Evolutionary conservation across 805 yeast genomes (phyloP).

Genomic region (Candida broadrunensis): DNA sequence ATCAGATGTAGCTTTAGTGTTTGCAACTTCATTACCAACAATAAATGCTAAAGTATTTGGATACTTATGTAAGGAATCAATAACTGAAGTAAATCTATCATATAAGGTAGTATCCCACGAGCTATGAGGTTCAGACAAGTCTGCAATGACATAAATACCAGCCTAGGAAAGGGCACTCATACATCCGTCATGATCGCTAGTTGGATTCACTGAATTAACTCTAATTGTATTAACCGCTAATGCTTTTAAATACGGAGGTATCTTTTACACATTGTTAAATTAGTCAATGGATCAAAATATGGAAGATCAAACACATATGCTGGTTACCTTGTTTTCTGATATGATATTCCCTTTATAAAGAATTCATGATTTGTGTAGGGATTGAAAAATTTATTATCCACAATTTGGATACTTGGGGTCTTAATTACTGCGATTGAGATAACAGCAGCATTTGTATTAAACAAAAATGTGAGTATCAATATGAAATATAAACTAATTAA

Average conservation of each 20-base stretch:
- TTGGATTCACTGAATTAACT: constrained; percentile 81
- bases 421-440: not conserved
- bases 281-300: constrained; percentile 76
- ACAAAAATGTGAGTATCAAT: not conserved
- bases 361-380: constrained; percentile 74
- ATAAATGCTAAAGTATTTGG: constrained; percentile 36
- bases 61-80: constrained; percentile 29
- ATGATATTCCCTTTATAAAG: constrained; percentile 84
- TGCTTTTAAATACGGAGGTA: constrained; percentile 71
- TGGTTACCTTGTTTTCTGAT: constrained; percentile 66
- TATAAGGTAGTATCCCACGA: constrained; percentile 31
- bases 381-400: constrained; percentile 76
- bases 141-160: constrained; percentile 35
- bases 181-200: constrained; percentile 69
- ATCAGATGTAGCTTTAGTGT: constrained; percentile 19
- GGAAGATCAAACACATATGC: constrained; percentile 19
- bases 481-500: no score
- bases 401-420: constrained; percentile 46
- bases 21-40: constrained; percentile 41
- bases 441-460: not conserved
- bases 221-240: constrained; percentile 76
- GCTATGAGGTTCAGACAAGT: constrained; percentile 32
- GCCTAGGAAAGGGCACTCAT: constrained; percentile 55
- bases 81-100: constrained; percentile 29
- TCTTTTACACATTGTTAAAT: constrained; percentile 64